These are phyloP conservation scores for Rubia occidens DNA, from an alignment of 305 asterid species.

Conservation along the genomic window DNA sequence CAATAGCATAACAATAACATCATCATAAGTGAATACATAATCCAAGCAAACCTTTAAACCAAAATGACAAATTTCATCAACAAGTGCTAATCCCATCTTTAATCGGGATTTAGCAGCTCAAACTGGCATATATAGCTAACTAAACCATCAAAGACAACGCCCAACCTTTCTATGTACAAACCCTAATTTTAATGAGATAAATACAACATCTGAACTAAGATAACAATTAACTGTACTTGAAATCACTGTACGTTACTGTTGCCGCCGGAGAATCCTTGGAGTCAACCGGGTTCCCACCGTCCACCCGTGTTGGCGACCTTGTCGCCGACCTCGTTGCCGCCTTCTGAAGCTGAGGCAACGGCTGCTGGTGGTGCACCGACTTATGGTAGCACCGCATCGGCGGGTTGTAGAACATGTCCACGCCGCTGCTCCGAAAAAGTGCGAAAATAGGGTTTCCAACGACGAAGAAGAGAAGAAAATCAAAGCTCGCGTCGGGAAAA, in stretches of 20 bases:
- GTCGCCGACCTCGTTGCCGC: too few species aligned
- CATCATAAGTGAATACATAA: too few species aligned
- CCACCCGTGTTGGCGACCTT: too few species aligned
- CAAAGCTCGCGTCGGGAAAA: too few species aligned
- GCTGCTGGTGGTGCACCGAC: conserved; percentile 29
- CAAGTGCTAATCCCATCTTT: neutral
- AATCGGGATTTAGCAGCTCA: neutral
- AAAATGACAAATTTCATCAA: neutral
- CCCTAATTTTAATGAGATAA: neutral
- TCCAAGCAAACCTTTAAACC: neutral
- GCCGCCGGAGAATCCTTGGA: too few species aligned
- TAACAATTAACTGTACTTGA: neutral
- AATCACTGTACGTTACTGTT: too few species aligned
- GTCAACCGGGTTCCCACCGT: too few species aligned
- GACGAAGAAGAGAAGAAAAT: too few species aligned
- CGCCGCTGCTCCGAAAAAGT: too few species aligned
- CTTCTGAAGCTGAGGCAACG: too few species aligned
- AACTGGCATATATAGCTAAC: neutral
- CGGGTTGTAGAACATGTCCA: conserved; percentile 34
- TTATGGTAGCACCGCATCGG: conserved; percentile 49
- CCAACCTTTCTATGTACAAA: neutral
- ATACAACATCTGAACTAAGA: conserved; percentile 11
- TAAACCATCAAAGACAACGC: neutral
- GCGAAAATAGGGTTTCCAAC: too few species aligned
- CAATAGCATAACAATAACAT: too few species aligned